These are phyloP conservation scores for Aphanoascus verrucosus DNA, from an alignment of 2,329 filamentous ascomycete genomes.

Conservation along the genomic window DNA sequence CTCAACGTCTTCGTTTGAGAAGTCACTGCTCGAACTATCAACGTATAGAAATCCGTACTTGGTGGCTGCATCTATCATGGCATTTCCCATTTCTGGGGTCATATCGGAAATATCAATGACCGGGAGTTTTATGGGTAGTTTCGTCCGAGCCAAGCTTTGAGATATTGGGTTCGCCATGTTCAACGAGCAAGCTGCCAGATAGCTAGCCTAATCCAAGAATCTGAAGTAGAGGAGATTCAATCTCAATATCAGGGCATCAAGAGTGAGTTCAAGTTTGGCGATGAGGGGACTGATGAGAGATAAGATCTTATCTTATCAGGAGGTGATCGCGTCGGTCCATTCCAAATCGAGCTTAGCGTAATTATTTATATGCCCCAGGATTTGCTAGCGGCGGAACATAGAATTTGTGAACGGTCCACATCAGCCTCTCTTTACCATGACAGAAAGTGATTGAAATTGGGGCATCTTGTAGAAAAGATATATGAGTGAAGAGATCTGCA, in stretches of 20 bases:
- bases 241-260: not conserved
- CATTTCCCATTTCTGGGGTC: constrained; percentile 51
- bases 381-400: not conserved
- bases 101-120: constrained; percentile 67
- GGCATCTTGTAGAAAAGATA: too few relatives aligned
- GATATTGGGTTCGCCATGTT: constrained; percentile 9
- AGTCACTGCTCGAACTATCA: constrained; percentile 59
- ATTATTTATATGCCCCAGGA: not conserved
- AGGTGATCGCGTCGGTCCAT: not conserved
- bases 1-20: constrained; percentile 55
- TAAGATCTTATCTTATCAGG: not conserved
- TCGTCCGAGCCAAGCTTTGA: constrained; percentile 1
- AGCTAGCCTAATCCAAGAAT: not conserved
- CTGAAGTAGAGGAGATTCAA: not conserved
- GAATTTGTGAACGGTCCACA: too few relatives aligned
- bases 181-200: not conserved
- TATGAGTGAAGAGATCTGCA: too few relatives aligned
- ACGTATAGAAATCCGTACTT: constrained; percentile 86
- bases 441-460: too few relatives aligned
- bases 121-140: constrained; percentile 48
- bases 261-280: not conserved
- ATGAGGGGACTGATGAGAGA: not conserved
- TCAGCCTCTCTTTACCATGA: too few relatives aligned
- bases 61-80: constrained; percentile 66
- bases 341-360: not conserved